Base-by-base conservation (phyloP, 1,284 basidiomycete species). In the Papiliotrema fonsecae region DNA sequence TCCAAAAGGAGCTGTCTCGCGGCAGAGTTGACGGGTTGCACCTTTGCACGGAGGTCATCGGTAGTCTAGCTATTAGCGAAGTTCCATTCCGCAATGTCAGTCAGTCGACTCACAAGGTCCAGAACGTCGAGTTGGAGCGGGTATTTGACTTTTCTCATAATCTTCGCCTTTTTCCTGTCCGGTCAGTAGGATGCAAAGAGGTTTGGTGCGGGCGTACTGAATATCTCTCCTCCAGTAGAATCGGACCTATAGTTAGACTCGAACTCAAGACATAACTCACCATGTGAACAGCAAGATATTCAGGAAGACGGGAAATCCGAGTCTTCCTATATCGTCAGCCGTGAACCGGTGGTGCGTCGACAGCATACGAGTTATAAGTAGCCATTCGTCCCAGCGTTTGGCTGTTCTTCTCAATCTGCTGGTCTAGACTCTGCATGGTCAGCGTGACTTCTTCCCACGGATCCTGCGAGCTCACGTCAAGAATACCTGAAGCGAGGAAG, bases 141-240 rank as follows among this genome's bases (percentile, higher is more conserved):
- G 74, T 96, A 97, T 73, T 93, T 96, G 57, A 97, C 93, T 77
- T 87, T 89, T 51, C 92, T 84, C 88, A 93, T 88, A 67, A 93
- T 91, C 75, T 93, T 93, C 1, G 88, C 83, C 65, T 92, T 93
- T 76, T 90, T 92, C 51, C 63, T 62, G 34, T 21, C 1, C 40
- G 36, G 42, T 48, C 7, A 34, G 34, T 38, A 28, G 24, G 2
- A 18, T 3, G 16, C 3, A n/a, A 32, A 18, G 9, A 13, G 18
- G 13, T 7, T 11, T 11, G 35, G 35, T 4, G 31, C 18, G 27
- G 18, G 10, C 11, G 7, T 16, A 56, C 57, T 78, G 77, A 51
- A 97, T 93, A 60, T 97, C 94, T 38, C 83, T 78, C 54, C 90
- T 79, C 94, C 94, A 98, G 57, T 86, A 88, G 73, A 98, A 98